Percentiles rank a stretch among this genome's conserved stretches.
phyloP scores from a whole-genome alignment of 257 asterid species.

The Gardenia jasminoides region DNA sequence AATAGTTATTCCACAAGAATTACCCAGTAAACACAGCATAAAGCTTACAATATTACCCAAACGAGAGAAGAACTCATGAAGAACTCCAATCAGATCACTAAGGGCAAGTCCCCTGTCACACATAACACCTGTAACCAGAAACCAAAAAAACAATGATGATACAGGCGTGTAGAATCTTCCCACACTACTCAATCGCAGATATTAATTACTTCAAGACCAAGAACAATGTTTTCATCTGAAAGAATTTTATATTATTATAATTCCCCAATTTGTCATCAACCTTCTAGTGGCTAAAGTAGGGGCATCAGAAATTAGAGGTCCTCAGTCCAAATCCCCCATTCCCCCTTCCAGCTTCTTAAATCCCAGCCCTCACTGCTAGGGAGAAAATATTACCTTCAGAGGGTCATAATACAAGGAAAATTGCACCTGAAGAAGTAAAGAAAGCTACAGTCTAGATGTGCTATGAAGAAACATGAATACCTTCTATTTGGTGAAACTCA shows the following conservation, averaged over 20 bases:
- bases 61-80: constrained; percentile 82
- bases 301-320: too few relatives aligned
- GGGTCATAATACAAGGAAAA: not conserved
- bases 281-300: not conserved
- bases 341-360: too few relatives aligned
- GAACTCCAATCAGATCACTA: constrained; percentile 93
- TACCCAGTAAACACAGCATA: not conserved
- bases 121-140: constrained; percentile 57
- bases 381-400: too few relatives aligned
- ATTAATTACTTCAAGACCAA: not conserved
- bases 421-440: not conserved
- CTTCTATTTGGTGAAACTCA: constrained; percentile 99
- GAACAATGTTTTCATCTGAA: too few relatives aligned
- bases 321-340: too few relatives aligned
- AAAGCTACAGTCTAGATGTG: not conserved
- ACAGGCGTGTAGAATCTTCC: not conserved
- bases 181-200: not conserved
- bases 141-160: not conserved
- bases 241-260: too few relatives aligned
- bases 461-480: constrained; percentile 32
- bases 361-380: too few relatives aligned
- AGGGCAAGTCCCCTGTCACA: constrained; percentile 94
- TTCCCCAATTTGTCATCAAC: not conserved
- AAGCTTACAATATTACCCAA: constrained; percentile 49
- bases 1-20: not conserved